Evolutionary conservation across 805 yeast species (phyloP).

Genomic region (Danielozyma ontarioensis): DNA sequence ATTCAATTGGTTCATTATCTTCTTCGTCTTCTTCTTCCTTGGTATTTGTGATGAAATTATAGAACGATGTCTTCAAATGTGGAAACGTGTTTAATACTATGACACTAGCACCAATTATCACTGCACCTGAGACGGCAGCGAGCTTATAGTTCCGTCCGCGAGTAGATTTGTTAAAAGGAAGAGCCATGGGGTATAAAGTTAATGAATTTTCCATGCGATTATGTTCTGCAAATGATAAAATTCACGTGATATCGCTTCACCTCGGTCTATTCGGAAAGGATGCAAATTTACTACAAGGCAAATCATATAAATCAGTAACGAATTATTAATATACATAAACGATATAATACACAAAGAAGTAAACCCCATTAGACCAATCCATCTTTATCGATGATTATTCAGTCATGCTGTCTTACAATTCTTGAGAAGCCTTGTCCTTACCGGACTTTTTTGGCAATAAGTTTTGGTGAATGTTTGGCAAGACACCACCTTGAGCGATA

Average conservation of each 20-base stretch:
- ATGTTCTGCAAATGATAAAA: too few species aligned
- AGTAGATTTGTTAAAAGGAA: constrained; percentile 12
- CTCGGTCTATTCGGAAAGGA: too few species aligned
- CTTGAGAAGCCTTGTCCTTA: constrained; percentile 1
- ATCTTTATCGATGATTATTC: neutral
- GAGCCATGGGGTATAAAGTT: constrained; percentile 16
- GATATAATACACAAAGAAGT: neutral
- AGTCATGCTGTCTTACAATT: neutral
- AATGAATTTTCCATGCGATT: too few species aligned
- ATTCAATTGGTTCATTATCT: constrained; percentile 22
- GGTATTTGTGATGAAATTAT: constrained; percentile 16
- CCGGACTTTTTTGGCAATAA: constrained; percentile 53
- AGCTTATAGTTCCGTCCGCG: constrained; percentile 9
- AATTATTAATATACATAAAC: too few species aligned
- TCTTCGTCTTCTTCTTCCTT: constrained; percentile 10
- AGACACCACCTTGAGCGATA: constrained; percentile 98
- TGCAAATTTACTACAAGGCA: too few species aligned
- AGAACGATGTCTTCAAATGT: constrained; percentile 33
- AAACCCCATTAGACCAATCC: neutral
- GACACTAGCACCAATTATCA: constrained; percentile 37
- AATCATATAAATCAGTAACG: too few species aligned
- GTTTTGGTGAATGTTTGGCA: constrained; percentile 94
- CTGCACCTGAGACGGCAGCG: constrained; percentile 34
- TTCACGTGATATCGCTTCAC: too few species aligned
- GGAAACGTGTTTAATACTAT: constrained; percentile 45